Percentiles rank a stretch among this genome's conserved stretches.
Conservation (phyloP, 2,329 filamentous ascomycete species). For the Sarocladiaceae sp. region DNA sequence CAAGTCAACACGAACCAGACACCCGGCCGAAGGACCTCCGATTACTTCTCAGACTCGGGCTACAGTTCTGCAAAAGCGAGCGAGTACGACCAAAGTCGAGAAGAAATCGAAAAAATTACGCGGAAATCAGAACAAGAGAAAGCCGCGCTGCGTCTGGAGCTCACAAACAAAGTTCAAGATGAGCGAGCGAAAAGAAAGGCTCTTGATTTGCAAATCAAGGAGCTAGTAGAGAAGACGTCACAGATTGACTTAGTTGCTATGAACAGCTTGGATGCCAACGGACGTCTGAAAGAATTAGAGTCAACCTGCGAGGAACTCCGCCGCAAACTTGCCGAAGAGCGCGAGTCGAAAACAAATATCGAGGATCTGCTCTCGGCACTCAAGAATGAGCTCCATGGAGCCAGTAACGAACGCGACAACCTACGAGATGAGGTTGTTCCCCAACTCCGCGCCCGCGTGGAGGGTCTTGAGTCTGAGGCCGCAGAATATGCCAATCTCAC, state of each 20-base stretch:
- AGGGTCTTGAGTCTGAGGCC: conserved; percentile 73
- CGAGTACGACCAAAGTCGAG: conserved; percentile 57
- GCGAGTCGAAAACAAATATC: conserved; percentile 85
- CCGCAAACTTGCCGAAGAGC: conserved; percentile 78
- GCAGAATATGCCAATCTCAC: conserved; percentile 67
- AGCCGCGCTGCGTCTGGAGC: conserved; percentile 77
- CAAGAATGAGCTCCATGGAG: conserved; percentile 74
- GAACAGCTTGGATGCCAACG: conserved; percentile 51
- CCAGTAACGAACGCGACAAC: conserved; percentile 86
- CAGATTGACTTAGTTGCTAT: conserved; percentile 52
- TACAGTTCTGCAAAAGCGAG: conserved; percentile 78
- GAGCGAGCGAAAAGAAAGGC: conserved; percentile 72
- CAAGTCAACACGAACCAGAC: conserved; percentile 59
- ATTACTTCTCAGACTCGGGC: conserved; percentile 97
- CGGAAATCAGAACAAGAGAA: conserved; percentile 87
- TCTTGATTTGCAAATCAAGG: conserved; percentile 79
- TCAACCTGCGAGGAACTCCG: conserved; percentile 75
- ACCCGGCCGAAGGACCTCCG: conserved; percentile 74
- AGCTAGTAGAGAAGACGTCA: conserved; percentile 74
- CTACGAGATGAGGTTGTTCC: conserved; percentile 85
- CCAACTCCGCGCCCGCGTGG: conserved; percentile 68
- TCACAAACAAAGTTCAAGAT: conserved; percentile 82
- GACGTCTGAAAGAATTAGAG: conserved; percentile 74
- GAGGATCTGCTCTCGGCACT: conserved; percentile 86
- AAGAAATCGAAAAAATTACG: conserved; percentile 78